Evolutionary conservation across 768 basidiomycete species (phyloP).

Genomic region (Xanthoconium stramineum): DNA sequence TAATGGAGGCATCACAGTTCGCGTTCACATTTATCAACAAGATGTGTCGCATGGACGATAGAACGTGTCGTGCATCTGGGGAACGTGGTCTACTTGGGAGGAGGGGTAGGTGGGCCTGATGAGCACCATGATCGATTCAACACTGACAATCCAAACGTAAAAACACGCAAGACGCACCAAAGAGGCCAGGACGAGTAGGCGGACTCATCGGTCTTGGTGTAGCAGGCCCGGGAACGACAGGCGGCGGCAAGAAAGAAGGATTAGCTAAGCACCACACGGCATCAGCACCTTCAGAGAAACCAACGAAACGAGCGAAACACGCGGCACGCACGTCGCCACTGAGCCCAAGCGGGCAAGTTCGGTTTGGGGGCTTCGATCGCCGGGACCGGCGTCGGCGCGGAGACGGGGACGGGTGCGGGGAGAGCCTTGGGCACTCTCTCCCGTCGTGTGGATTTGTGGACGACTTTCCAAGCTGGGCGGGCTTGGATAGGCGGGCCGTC

Average conservation of each 20-base stretch:
- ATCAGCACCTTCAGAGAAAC: background rate
- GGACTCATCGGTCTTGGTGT: constrained; percentile 40
- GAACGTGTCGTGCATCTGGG: background rate
- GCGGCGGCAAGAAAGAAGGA: constrained; percentile 56
- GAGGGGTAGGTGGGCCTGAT: constrained; percentile 44
- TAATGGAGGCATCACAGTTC: background rate
- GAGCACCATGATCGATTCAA: background rate
- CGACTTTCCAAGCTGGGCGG: constrained; percentile 71
- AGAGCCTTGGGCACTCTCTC: constrained; percentile 44
- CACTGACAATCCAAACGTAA: background rate
- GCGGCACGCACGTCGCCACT: constrained; percentile 65
- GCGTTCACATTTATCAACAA: constrained; percentile 1
- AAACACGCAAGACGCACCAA: constrained; percentile 42
- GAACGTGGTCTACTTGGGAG: constrained; percentile 35
- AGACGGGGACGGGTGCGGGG: constrained; percentile 32
- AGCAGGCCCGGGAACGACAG: constrained; percentile 36
- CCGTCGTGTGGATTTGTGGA: constrained; percentile 60
- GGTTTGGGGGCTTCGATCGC: constrained; percentile 48
- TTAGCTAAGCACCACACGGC: constrained; percentile 46
- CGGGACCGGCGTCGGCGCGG: constrained; percentile 21
- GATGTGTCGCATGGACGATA: background rate
- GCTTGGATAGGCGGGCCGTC: constrained; percentile 47
- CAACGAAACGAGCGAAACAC: background rate
- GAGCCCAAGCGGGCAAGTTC: constrained; percentile 74
- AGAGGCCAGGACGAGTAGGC: constrained; percentile 58